Evolutionary conservation across 768 basidiomycete genomes (phyloP).

Genomic region (Hericium erinaceus): DNA sequence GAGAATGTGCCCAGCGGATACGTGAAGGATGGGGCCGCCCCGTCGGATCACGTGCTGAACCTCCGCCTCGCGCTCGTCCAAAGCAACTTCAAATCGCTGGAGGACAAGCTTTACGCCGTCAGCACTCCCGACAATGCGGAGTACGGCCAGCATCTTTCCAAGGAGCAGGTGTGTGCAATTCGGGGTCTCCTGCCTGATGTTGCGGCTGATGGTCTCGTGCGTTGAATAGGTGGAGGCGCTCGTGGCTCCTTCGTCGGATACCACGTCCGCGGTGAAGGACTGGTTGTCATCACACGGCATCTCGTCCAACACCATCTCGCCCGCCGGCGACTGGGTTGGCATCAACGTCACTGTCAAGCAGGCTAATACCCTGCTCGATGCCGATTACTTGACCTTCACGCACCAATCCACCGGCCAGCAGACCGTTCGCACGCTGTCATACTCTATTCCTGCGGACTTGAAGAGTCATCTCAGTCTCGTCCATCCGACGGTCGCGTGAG

Average conservation of each 20-base stretch:
- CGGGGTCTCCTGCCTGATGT: background rate
- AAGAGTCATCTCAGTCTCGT: slow-evolving; percentile 11
- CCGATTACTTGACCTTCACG: background rate
- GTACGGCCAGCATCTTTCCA: background rate
- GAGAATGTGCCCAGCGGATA: background rate
- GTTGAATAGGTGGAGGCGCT: background rate
- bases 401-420: slow-evolving; percentile 5
- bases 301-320: slow-evolving; percentile 4
- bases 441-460: slow-evolving; percentile 5
- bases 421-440: slow-evolving; percentile 4
- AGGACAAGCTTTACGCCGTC: background rate
- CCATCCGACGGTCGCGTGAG: slow-evolving; percentile 15
- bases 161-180: background rate
- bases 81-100: background rate
- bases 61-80: slow-evolving; percentile 1
- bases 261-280: background rate
- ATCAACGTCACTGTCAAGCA: background rate
- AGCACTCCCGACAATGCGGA: background rate
- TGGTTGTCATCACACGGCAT: slow-evolving; percentile 9
- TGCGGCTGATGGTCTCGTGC: background rate
- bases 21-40: background rate
- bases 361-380: slow-evolving; percentile 1
- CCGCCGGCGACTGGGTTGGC: slow-evolving; percentile 11
- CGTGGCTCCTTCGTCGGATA: background rate
- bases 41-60: background rate